Conservation (phyloP, 345 rosid species). For the Alliaria petiolata region DNA sequence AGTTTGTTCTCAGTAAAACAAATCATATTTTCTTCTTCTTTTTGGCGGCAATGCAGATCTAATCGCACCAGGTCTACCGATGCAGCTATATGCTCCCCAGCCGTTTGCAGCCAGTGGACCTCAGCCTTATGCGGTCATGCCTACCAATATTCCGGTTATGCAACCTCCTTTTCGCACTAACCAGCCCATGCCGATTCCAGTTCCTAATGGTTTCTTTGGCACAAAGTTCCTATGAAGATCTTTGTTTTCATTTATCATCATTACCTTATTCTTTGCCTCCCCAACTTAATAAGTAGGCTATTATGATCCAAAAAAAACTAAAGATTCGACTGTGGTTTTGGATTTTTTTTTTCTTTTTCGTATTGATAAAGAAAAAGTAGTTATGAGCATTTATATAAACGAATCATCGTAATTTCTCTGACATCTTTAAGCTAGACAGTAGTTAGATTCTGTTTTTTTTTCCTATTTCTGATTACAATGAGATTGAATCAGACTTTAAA, state of each 20-base stretch:
- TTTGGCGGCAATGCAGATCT: slow-evolving; percentile 12
- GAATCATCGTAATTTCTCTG: not conserved
- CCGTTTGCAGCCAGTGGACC: slow-evolving; percentile 42
- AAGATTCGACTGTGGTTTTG: not conserved
- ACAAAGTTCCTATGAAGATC: slow-evolving; percentile 44
- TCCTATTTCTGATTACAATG: slow-evolving; percentile 31
- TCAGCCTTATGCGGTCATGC: slow-evolving; percentile 36
- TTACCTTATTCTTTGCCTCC: slow-evolving; percentile 12
- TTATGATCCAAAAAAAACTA: slow-evolving; percentile 8
- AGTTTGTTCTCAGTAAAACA: not conserved
- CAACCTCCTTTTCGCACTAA: slow-evolving; percentile 43
- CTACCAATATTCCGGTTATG: slow-evolving; percentile 39
- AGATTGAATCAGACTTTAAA: slow-evolving; percentile 18
- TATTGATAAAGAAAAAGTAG: not conserved
- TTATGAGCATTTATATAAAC: not conserved
- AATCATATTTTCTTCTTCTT: not conserved
- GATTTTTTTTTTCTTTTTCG: not conserved
- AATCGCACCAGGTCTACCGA: slow-evolving; percentile 6
- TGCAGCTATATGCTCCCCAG: slow-evolving; percentile 36
- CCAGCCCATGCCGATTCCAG: slow-evolving; percentile 36
- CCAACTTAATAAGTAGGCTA: not conserved
- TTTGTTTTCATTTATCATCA: not conserved
- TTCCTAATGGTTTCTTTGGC: slow-evolving; percentile 37
- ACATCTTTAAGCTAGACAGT: slow-evolving; percentile 16
- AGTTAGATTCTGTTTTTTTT: slow-evolving; percentile 24